A percentile compares a stretch with the other conserved stretches of the same genome.
These are phyloP conservation scores for Lactifluus pinguis DNA, from an alignment of 768 basidiomycete species.

Conservation along the genomic window DNA sequence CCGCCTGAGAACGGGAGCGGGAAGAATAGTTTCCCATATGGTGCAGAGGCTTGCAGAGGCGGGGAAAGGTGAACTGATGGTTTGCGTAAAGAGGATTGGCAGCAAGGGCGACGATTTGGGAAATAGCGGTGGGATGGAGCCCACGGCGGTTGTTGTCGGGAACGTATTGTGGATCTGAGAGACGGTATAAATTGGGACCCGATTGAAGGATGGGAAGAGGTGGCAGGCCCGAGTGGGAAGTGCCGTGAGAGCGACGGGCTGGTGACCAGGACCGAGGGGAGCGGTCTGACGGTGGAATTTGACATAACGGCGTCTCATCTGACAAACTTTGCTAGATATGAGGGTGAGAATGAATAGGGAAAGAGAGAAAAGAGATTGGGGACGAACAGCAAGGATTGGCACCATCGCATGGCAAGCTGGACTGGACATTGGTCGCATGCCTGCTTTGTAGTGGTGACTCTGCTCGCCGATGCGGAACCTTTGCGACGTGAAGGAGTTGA, in stretches of 20 bases:
- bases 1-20: conserved; percentile 41
- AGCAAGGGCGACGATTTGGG: background rate
- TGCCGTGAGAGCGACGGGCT: conserved; percentile 15
- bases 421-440: conserved; percentile 75
- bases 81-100: conserved; percentile 5
- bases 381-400: conserved; percentile 68
- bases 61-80: conserved; percentile 18
- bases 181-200: conserved; percentile 7
- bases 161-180: conserved; percentile 16
- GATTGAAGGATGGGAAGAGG: conserved; percentile 7
- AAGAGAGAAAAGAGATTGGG: background rate
- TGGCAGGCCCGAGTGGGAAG: conserved; percentile 2
- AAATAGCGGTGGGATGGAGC: background rate
- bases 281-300: conserved; percentile 80
- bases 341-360: background rate
- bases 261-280: conserved; percentile 67
- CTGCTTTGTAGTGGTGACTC: conserved; percentile 73
- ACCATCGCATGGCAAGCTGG: conserved; percentile 69
- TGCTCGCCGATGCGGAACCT: conserved; percentile 54
- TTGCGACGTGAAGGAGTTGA: conserved; percentile 46
- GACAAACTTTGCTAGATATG: conserved; percentile 59
- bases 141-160: background rate
- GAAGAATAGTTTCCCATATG: conserved; percentile 30
- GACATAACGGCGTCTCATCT: conserved; percentile 67
- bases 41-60: background rate